Evolutionary conservation across 2,329 filamentous ascomycete species (phyloP).

Genomic region (Talaromyces piceae): DNA sequence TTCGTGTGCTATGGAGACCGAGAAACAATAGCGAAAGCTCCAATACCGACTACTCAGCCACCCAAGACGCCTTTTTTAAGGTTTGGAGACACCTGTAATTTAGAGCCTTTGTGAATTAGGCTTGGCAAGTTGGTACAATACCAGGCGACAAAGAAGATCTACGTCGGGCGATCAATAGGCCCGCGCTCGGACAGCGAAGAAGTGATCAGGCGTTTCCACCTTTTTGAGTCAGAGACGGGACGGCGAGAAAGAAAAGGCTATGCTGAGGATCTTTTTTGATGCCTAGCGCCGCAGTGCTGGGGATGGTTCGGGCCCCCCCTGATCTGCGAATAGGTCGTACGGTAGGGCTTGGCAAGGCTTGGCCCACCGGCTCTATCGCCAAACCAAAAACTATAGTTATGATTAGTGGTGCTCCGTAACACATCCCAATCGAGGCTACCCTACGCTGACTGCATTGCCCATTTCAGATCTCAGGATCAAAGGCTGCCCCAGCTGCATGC

Average conservation of each 20-base stretch:
- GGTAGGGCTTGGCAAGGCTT: neutral
- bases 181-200: neutral
- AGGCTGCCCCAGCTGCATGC: neutral
- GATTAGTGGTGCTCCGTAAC: too few species aligned
- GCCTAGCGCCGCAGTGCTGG: neutral
- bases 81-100: neutral
- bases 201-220: too few species aligned
- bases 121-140: neutral
- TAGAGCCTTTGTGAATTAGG: neutral
- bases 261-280: too few species aligned
- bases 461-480: neutral
- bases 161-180: neutral
- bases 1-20: too few species aligned
- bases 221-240: too few species aligned
- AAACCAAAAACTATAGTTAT: too few species aligned
- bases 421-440: neutral
- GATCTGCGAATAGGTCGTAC: slow-evolving; percentile 1
- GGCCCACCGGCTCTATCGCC: neutral
- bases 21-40: too few species aligned
- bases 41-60: neutral
- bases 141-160: neutral
- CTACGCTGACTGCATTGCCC: neutral
- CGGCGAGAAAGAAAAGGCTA: too few species aligned
- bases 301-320: neutral
- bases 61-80: neutral